Evolutionary conservation across 768 basidiomycete genomes (phyloP), one percentile per base, ranked within the genome.

Genomic region (Trametes villosa): DNA sequence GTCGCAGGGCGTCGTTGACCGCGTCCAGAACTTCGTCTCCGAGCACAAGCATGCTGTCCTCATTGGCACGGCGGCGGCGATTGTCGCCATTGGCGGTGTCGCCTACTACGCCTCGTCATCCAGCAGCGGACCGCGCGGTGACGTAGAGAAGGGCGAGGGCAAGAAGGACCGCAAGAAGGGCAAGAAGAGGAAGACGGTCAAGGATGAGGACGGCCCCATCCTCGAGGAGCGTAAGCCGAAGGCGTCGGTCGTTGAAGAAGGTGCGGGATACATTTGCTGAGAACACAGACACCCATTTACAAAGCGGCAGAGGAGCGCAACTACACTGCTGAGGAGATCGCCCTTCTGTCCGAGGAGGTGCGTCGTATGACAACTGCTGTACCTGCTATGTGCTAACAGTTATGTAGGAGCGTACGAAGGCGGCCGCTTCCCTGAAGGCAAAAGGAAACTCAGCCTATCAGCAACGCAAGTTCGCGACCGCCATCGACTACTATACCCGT

Each of bases 1-100:
- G 38, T 68, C 75, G 48, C 69, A 51, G 50, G 65, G 67, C 67
- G 71, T 86, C 71, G 67, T 87, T 57, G 87, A 89, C 66, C 87
- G 89, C 69, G 76, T 88, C 13, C 85, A 87, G 44, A 74, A 77
- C 67, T 88, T 91, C 68, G 80, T 93, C 64, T 78, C 84, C 0
- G 91, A 94, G 67, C 85, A 96, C 78, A 92, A 86, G 78, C 85
- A 86, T 59, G 85, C 83, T n/a, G 72, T 94, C 22, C 71, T 91
- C 41, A 76, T 94, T 65, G 85, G 90, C 4, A 81, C 90, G 2
- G 89, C 88, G 0, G 88, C 87, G 0, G 89, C 87, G 18, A 81
- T 83, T 36, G 74, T 88, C 65, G 91, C 88, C 41, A 85, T 85
- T 29, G 87, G 88, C 46, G 89, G 88, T 29, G 86, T 84, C 36